Base-by-base conservation (phyloP, 495 filamentous ascomycete species). In the Neurospora sp. region DNA sequence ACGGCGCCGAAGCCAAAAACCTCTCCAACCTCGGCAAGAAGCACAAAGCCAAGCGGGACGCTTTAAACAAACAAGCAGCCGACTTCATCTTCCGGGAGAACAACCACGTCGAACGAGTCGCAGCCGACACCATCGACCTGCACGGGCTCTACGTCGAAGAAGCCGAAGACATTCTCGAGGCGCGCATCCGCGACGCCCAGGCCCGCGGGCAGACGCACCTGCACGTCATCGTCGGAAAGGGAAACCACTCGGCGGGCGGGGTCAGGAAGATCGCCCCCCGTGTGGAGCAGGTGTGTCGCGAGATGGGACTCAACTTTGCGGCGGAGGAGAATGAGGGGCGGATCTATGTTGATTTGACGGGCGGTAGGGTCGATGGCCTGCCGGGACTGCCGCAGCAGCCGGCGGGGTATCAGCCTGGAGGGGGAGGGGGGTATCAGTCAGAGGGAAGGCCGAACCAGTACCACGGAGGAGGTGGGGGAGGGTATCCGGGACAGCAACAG, bases 1-100 rank as follows among this genome's bases (percentile, higher is more conserved):
- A 98, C 81, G 89, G 92, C 75, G 94, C 88, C 5, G 82, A 76
- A 44, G 96, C 96, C 69, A 94, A 97, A 81, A 79, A 91, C 53
- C 85, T 96, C 31, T 94, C 91, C 9, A 89, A 96, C 74, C 89
- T 96, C 81, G 93, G 92, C 74, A 98, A 98, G 80, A 78, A 82
- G 48, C 94, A 98, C 80, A 93, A 89, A 39, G 86, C 86, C 61
- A 85, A 90, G 75, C 92, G 93, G 88, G 91, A 94, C 68, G 83
- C 88, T 39, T 94, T 94, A 80, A 97, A 97, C 85, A 87, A 85
- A 73, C 92, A 96, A 81, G 96, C 96, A 9, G 93, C 93, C 40
- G 93, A 97, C 71, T 96, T 88, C 80, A 98, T 98, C 75, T 98
- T 98, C 86, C 88, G 92, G 3, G 93, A 93, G 81, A 97, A 98